These are phyloP conservation scores for Penicillium sp. DNA, from an alignment of 2,329 filamentous ascomycete species.

Conservation along the genomic window DNA sequence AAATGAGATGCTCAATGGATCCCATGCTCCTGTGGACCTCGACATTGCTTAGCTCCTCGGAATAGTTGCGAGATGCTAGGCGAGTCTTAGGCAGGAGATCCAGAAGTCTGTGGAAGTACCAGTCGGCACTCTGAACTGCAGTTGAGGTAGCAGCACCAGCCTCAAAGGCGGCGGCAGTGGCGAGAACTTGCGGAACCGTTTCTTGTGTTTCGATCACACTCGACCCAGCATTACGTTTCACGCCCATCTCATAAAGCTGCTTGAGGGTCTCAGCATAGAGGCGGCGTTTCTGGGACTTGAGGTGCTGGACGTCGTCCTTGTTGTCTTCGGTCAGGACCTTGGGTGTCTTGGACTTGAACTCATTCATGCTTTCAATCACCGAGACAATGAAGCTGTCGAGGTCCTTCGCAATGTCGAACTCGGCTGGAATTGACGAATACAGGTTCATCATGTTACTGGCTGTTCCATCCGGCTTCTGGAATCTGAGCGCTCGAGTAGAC, in stretches of 20 bases:
- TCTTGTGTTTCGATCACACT: conserved; percentile 72
- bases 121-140: conserved; percentile 55
- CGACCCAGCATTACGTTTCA: conserved; percentile 76
- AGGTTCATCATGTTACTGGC: conserved; percentile 71
- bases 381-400: conserved; percentile 69
- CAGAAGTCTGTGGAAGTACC: conserved; percentile 76
- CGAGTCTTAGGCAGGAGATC: conserved; percentile 70
- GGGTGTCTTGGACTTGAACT: conserved; percentile 82
- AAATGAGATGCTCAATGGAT: conserved; percentile 81
- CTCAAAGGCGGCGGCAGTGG: conserved; percentile 51
- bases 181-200: conserved; percentile 68
- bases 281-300: conserved; percentile 86
- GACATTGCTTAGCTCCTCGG: conserved; percentile 77
- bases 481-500: conserved; percentile 58
- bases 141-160: conserved; percentile 21
- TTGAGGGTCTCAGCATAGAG: conserved; percentile 87
- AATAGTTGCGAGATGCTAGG: conserved; percentile 68
- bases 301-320: conserved; percentile 76
- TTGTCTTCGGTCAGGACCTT: conserved; percentile 80
- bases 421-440: conserved; percentile 53
- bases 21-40: conserved; percentile 78
- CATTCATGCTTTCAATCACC: conserved; percentile 65
- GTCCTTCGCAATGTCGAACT: conserved; percentile 58
- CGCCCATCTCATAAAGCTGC: conserved; percentile 81
- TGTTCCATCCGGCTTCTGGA: conserved; percentile 69